These are phyloP conservation scores for Isatis lusitanica DNA, from an alignment of 441 rosid species.

Conservation along the genomic window DNA sequence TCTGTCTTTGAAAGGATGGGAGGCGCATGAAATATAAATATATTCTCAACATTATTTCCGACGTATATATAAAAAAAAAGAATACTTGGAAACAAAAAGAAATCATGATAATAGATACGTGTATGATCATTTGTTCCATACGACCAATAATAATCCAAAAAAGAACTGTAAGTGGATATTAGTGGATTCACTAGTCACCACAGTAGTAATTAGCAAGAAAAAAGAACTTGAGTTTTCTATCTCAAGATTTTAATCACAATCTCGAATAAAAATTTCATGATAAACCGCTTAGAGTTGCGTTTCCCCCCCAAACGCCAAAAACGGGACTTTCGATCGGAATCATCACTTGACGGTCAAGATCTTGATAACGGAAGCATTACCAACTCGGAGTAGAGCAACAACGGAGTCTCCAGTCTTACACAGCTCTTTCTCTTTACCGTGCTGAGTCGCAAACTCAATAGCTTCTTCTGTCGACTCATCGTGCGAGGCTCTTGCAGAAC, in stretches of 20 bases:
- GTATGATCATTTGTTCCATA: conserved; percentile 24
- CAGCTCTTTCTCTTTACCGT: conserved; percentile 62
- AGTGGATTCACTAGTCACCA: conserved; percentile 33
- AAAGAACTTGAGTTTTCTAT: conserved; percentile 29
- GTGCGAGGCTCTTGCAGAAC: conserved; percentile 84
- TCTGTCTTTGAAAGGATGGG: not conserved
- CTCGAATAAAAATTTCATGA: conserved; percentile 19
- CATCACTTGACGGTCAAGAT: conserved; percentile 76
- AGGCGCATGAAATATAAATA: not conserved
- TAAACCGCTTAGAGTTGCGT: conserved; percentile 15
- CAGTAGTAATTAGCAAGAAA: conserved; percentile 22
- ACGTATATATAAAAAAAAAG: not conserved
- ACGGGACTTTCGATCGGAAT: not conserved
- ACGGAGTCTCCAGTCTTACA: conserved; percentile 83
- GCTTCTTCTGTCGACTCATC: conserved; percentile 89
- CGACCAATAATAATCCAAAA: conserved; percentile 2
- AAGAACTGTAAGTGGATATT: conserved; percentile 25
- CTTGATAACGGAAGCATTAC: conserved; percentile 86
- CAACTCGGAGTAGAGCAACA: conserved; percentile 85
- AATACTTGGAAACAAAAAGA: not conserved
- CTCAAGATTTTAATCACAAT: conserved; percentile 37
- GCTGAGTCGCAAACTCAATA: conserved; percentile 66
- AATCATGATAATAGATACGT: conserved; percentile 18
- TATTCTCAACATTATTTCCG: not conserved
- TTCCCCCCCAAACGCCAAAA: conserved; percentile 29